A percentile compares a stretch with the other conserved stretches of the same genome.
Conservation (phyloP, 192 early-diverging fungal species). For the Coemansia sp. region DNA sequence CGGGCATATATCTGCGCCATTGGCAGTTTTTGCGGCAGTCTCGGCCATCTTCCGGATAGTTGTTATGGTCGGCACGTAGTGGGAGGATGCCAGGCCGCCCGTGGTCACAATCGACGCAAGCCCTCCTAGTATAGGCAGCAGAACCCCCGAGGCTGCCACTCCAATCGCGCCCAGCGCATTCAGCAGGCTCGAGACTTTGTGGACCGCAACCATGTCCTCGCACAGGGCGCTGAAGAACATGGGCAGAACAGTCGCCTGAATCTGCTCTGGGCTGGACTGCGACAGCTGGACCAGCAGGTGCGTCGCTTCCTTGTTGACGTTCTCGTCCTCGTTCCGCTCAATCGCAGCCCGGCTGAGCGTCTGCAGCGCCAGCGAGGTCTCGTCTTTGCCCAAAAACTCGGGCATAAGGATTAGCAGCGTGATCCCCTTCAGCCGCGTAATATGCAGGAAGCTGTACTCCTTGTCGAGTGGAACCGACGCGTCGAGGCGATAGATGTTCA, state of each 20-base stretch:
- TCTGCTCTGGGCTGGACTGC: constrained; percentile 31
- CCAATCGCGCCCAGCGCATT: constrained; percentile 46
- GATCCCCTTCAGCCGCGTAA: constrained; percentile 72
- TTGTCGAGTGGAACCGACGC: constrained; percentile 60
- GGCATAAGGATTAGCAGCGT: constrained; percentile 60
- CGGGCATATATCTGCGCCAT: not conserved
- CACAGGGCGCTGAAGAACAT: constrained; percentile 43
- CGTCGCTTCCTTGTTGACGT: constrained; percentile 51
- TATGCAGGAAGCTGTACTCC: constrained; percentile 72
- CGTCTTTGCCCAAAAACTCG: constrained; percentile 58
- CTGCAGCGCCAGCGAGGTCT: constrained; percentile 43
- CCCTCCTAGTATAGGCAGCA: constrained; percentile 25
- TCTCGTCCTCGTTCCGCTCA: constrained; percentile 49
- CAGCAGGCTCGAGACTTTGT: constrained; percentile 36
- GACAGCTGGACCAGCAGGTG: constrained; percentile 47
- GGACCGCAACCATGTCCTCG: constrained; percentile 20
- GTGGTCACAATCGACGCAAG: constrained; percentile 15
- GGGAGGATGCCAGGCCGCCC: constrained; percentile 12
- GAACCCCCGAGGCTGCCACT: constrained; percentile 19
- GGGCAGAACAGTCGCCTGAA: constrained; percentile 29
- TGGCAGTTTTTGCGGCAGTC: constrained; percentile 4
- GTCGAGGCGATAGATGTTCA: constrained; percentile 68
- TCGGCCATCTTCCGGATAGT: constrained; percentile 49
- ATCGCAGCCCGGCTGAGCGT: constrained; percentile 41
- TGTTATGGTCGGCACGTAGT: constrained; percentile 12